Evolutionary conservation across 805 yeast genomes (phyloP).

Genomic region (Wickerhamomyces kurtzmanii): DNA sequence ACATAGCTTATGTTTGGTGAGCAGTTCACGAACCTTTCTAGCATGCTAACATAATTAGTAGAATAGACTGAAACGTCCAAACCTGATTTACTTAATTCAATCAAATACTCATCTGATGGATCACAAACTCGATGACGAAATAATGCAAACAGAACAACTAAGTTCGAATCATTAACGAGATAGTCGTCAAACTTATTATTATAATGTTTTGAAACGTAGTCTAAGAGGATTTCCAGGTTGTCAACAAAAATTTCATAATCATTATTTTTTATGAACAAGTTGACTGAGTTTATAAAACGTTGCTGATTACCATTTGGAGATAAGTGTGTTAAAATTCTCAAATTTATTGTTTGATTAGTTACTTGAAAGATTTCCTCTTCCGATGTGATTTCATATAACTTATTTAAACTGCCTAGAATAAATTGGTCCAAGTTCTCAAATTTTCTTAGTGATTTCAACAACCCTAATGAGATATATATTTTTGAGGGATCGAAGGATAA

Average conservation of each 20-base stretch:
- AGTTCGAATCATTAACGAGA: conserved; percentile 6
- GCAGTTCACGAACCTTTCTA: no score
- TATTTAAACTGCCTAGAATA: conserved; percentile 20
- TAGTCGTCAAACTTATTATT: conserved; percentile 1
- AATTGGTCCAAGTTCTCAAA: conserved; percentile 10
- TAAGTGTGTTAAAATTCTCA: conserved; percentile 33
- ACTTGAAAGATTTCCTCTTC: conserved; percentile 47
- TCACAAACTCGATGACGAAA: conserved; percentile 9
- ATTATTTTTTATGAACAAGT: conserved; percentile 14
- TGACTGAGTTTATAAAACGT: conserved; percentile 10
- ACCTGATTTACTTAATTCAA: conserved; percentile 17
- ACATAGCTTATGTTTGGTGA: no score
- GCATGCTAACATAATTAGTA: no score
- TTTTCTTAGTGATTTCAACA: conserved; percentile 38
- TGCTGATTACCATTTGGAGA: conserved; percentile 17
- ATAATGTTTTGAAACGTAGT: conserved; percentile 19
- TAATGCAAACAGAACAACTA: conserved; percentile 17
- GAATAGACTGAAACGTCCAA: no score
- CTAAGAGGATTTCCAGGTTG: conserved; percentile 28
- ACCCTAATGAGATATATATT: conserved; percentile 47
- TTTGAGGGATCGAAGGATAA: conserved; percentile 63
- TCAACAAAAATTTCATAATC: conserved; percentile 23
- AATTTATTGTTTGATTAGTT: conserved; percentile 38
- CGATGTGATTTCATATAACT: conserved; percentile 25
- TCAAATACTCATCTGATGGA: conserved; percentile 11